phyloP scores from a whole-genome alignment of 2,329 filamentous ascomycete genomes.

The Monosporascus ibericus region DNA sequence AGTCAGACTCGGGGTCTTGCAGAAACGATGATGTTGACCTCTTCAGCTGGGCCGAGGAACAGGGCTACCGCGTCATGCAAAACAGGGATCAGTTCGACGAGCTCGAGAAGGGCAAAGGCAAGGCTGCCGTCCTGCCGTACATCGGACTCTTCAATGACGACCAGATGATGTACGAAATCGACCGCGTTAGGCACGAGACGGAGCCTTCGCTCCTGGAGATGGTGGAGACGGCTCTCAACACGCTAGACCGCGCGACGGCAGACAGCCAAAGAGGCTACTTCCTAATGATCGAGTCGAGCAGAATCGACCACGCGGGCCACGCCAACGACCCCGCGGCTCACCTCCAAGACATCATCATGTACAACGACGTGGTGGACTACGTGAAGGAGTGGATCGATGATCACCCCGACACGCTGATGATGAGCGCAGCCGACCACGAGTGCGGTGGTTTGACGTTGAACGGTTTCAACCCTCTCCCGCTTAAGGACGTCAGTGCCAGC shows the following conservation, averaged over 20 bases:
- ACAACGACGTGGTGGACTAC: constrained; percentile 31
- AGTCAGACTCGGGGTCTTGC: constrained; percentile 29
- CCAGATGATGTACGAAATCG: constrained; percentile 29
- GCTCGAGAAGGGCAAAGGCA: constrained; percentile 19
- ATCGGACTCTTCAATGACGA: constrained; percentile 32
- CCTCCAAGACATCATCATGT: constrained; percentile 36
- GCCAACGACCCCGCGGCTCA: constrained; percentile 50
- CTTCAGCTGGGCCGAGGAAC: constrained; percentile 25
- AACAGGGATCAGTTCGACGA: constrained; percentile 29
- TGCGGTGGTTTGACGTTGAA: constrained; percentile 32
- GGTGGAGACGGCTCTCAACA: constrained; percentile 30
- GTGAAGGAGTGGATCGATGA: constrained; percentile 32
- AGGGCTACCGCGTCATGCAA: constrained; percentile 31
- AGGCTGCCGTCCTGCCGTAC: constrained; percentile 26
- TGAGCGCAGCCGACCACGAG: constrained; percentile 35
- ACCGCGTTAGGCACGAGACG: constrained; percentile 22
- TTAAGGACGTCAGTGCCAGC: constrained; percentile 23
- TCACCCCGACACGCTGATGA: constrained; percentile 30
- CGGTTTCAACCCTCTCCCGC: constrained; percentile 28
- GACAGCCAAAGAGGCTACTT: constrained; percentile 30
- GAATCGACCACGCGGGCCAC: constrained; percentile 35
- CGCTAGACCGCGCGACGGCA: constrained; percentile 27
- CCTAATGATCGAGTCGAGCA: constrained; percentile 31
- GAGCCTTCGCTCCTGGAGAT: constrained; percentile 35
- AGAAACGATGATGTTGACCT: constrained; percentile 30